These are phyloP conservation scores for Geotrichum fermentans DNA, from an alignment of 1,139 yeast species.

Conservation along the genomic window DNA sequence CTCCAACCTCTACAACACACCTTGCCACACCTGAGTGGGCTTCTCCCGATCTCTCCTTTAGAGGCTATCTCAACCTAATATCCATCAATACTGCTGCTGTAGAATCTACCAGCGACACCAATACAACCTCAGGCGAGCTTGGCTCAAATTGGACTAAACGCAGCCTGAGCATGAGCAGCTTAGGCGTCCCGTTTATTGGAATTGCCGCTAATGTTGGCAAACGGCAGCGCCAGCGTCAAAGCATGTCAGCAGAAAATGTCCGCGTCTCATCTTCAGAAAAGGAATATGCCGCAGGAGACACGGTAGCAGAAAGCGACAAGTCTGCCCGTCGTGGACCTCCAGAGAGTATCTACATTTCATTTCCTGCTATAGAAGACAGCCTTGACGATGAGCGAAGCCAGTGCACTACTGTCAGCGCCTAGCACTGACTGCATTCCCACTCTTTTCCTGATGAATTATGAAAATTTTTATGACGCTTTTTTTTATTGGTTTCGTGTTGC, in stretches of 20 bases:
- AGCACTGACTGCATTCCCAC: neutral
- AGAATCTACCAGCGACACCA: too few relatives aligned
- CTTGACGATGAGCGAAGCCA: neutral
- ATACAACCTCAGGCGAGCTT: neutral
- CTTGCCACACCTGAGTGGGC: slow-evolving; percentile 11
- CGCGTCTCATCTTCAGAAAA: neutral
- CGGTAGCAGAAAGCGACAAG: neutral
- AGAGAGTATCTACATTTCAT: slow-evolving; percentile 4
- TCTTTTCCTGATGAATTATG: neutral
- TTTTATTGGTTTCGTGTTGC: neutral
- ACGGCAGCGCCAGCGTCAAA: neutral
- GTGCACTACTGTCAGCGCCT: neutral
- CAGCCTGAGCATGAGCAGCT: slow-evolving; percentile 3
- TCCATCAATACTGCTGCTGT: neutral
- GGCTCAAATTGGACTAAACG: neutral
- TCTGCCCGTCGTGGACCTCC: too few relatives aligned
- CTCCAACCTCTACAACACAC: slow-evolving; percentile 7
- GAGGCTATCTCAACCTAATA: slow-evolving; percentile 23
- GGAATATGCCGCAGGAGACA: neutral
- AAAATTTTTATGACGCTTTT: neutral
- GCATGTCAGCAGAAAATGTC: neutral
- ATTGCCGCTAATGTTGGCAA: neutral
- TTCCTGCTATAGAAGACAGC: neutral
- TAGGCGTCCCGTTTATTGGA: neutral
- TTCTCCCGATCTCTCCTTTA: slow-evolving; percentile 22